phyloP scores from a whole-genome alignment of 306 rosid genomes.

The Acacia acuminata region DNA sequence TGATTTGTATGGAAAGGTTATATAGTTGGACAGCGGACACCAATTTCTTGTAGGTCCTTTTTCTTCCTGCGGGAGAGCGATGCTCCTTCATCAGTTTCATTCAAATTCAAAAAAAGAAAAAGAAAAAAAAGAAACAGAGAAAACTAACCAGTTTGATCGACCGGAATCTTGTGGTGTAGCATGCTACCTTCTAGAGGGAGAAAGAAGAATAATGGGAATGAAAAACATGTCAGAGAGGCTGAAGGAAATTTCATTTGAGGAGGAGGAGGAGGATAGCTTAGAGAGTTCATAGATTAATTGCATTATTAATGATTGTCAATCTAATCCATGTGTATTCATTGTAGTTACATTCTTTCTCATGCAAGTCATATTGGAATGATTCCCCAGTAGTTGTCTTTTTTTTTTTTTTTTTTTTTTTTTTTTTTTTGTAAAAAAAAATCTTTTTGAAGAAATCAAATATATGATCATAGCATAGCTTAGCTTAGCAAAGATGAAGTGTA shows the following conservation, averaged over 20 bases:
- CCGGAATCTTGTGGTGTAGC: conserved; percentile 36
- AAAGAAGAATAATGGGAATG: conserved; percentile 33
- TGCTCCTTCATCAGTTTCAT: conserved; percentile 32
- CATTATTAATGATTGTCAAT: conserved; percentile 40
- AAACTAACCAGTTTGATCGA: neutral
- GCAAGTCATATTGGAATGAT: conserved; percentile 24
- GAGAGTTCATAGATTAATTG: conserved; percentile 38
- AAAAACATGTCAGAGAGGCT: conserved; percentile 29
- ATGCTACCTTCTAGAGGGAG: conserved; percentile 6
- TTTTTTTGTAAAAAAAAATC: conserved; percentile 1
- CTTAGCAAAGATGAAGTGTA: conserved; percentile 10
- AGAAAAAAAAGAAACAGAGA: neutral
- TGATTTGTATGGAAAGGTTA: conserved; percentile 30
- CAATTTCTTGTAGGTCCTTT: conserved; percentile 45
- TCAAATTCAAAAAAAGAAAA: neutral
- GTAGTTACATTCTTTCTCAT: conserved; percentile 38
- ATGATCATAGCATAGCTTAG: conserved; percentile 28
- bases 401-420: neutral
- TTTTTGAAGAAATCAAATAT: conserved; percentile 32
- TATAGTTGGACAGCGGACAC: conserved; percentile 28
- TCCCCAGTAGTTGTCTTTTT: conserved; percentile 14
- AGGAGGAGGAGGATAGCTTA: conserved; percentile 2
- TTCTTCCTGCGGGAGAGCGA: conserved; percentile 42
- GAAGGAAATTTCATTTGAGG: conserved; percentile 31
- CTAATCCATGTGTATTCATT: conserved; percentile 51